Base-by-base conservation (phyloP, 352 stramenopile species). In the Globisporangium echinulatum region DNA sequence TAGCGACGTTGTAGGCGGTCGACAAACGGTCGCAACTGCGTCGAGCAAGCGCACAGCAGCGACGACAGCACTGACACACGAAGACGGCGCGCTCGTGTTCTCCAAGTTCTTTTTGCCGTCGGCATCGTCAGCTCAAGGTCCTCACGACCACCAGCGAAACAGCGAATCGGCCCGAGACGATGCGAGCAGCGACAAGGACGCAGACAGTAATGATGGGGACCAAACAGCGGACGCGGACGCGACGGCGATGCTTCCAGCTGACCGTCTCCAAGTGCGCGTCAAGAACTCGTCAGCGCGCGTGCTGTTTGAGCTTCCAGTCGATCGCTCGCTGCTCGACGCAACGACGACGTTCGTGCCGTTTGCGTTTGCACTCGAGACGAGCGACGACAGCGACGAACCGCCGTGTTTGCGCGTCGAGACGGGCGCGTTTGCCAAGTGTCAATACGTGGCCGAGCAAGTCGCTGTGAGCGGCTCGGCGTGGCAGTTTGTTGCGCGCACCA, bases 371-470 rank as follows among this genome's bases (percentile, higher is more conserved):
- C 59, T 90, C 10, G 67, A 74, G 33, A 88, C 79, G 1, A 68
- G 75, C 59, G 59, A 75, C 56, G 59, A 72, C 11, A 58, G 52
- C 13, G 68, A 67, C 3, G 67, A 78, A 7, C 59, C 70, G 1
- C 78, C 82, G 1, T 74, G 64, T 19, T 51, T 92, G 1, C 71
- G 68, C 15, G 58, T 92, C 11, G 75, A 88, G 44, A 88, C 79
- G 0, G 79, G 79, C 9, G 69, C 79, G 44, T 88, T 87, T 51
- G 72, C 77, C 38, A 92, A 92, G 58, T 88, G 72, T 4, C 74
- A 87, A 53, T 87, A 88, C 68, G 77, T 79, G 40, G 75, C 72
- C 8, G 74, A 92, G 40, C 66, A 62, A 5, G 65, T 92, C 25
- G 70, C 71, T 8, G 57, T 86, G 33, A 77, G 67, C 19, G 79